phyloP scores from a whole-genome alignment of 306 rosid genomes.

The Arachis stenosperma region DNA sequence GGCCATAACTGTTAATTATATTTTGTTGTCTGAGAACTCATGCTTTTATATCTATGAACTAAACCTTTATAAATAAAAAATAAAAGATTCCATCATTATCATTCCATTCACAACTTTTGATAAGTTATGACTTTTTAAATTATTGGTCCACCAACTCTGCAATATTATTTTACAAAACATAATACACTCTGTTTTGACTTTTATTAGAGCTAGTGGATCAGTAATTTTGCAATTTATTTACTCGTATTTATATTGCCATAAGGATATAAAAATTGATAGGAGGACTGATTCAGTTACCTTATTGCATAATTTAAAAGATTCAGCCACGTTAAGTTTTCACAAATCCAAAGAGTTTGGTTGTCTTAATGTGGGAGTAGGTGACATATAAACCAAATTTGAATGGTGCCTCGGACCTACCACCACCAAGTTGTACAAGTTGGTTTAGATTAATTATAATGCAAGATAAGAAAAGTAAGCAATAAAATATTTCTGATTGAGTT shows the following conservation, averaged over 20 bases:
- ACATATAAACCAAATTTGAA: neutral
- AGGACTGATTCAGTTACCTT: neutral
- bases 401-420: slow-evolving; percentile 25
- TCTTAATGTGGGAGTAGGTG: neutral
- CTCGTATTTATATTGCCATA: neutral
- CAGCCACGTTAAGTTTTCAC: neutral
- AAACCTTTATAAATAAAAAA: too few species aligned
- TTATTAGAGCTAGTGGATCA: neutral
- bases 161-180: too few species aligned
- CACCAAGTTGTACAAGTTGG: neutral
- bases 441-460: neutral
- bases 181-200: neutral
- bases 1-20: too few species aligned
- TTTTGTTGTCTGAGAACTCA: neutral
- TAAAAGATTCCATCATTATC: neutral
- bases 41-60: too few species aligned
- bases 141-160: neutral
- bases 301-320: neutral
- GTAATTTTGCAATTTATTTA: neutral
- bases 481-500: neutral
- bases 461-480: neutral
- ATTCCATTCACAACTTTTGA: slow-evolving; percentile 15
- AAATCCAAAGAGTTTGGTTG: neutral
- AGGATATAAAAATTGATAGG: neutral
- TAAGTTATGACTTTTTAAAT: neutral